phyloP scores from a whole-genome alignment of 1,284 basidiomycete genomes.

The Leccinum ponderosum region DNA sequence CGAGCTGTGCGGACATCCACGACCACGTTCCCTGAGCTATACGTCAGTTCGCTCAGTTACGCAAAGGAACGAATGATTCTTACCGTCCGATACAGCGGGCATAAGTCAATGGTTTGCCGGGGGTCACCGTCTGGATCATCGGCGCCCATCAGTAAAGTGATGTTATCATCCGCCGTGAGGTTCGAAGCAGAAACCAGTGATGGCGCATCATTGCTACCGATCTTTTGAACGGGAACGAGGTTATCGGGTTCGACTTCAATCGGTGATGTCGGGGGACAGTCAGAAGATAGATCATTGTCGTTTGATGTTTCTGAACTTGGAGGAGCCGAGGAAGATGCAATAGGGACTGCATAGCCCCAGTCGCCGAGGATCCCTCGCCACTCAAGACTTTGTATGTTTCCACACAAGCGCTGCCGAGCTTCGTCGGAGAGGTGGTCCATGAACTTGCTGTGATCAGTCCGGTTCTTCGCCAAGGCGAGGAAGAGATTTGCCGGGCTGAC shows the following conservation, averaged over 20 bases:
- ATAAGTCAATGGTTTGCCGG: slow-evolving; percentile 2
- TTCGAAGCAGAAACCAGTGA: neutral
- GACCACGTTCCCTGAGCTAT: neutral
- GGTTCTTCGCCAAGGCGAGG: neutral
- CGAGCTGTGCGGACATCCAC: neutral
- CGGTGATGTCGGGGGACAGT: neutral
- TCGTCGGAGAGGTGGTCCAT: neutral
- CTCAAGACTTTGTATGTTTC: neutral
- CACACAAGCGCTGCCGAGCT: neutral
- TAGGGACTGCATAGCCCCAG: slow-evolving; percentile 6
- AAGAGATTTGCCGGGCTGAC: slow-evolving; percentile 3
- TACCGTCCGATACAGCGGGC: slow-evolving; percentile 4
- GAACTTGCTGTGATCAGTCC: neutral
- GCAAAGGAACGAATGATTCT: neutral
- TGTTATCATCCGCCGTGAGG: neutral
- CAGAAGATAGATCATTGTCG: neutral
- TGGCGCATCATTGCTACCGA: neutral
- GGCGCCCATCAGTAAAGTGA: slow-evolving; percentile 4
- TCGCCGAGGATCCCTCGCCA: slow-evolving; percentile 1
- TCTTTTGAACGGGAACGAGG: neutral
- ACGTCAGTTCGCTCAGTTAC: neutral
- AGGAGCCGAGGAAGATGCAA: neutral
- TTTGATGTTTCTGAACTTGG: neutral
- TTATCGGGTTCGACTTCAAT: neutral
- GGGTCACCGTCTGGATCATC: neutral